Conservation (phyloP, 176 grass and related monocot genomes). For the Eremochloa ophiuroides region DNA sequence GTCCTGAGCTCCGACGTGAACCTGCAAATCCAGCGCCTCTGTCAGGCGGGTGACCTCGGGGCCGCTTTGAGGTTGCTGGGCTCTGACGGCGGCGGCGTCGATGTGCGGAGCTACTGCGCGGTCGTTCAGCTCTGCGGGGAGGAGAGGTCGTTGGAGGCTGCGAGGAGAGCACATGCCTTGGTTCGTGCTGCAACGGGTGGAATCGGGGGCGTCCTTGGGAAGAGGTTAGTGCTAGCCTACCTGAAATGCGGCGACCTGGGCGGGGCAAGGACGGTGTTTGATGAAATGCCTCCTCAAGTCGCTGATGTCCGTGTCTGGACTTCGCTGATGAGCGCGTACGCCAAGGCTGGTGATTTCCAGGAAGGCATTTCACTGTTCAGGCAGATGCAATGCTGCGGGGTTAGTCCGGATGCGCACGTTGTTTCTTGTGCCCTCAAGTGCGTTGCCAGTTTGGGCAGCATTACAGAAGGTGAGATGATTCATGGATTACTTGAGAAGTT, state of each 20-base stretch:
- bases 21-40: slow-evolving; percentile 39
- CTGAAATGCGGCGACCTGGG: slow-evolving; percentile 58
- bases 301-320: slow-evolving; percentile 55
- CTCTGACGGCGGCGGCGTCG: slow-evolving; percentile 9
- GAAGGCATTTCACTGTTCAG: slow-evolving; percentile 59
- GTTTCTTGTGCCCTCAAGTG: slow-evolving; percentile 72
- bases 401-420: slow-evolving; percentile 44
- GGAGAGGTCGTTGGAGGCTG: slow-evolving; percentile 45
- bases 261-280: slow-evolving; percentile 52
- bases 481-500: slow-evolving; percentile 70
- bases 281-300: slow-evolving; percentile 44
- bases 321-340: slow-evolving; percentile 55
- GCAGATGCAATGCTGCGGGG: slow-evolving; percentile 48
- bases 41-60: slow-evolving; percentile 28
- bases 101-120: slow-evolving; percentile 43
- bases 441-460: slow-evolving; percentile 35
- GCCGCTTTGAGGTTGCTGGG: slow-evolving; percentile 47
- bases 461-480: slow-evolving; percentile 40
- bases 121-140: slow-evolving; percentile 73
- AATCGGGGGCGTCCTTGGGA: slow-evolving; percentile 35
- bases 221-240: slow-evolving; percentile 70
- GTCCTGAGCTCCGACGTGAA: slow-evolving; percentile 20
- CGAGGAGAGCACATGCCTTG: slow-evolving; percentile 53
- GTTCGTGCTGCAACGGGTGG: slow-evolving; percentile 11
- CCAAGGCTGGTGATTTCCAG: slow-evolving; percentile 32